phyloP scores from a whole-genome alignment of 1,284 basidiomycete genomes.

The Moesziomyces parantarcticus region DNA sequence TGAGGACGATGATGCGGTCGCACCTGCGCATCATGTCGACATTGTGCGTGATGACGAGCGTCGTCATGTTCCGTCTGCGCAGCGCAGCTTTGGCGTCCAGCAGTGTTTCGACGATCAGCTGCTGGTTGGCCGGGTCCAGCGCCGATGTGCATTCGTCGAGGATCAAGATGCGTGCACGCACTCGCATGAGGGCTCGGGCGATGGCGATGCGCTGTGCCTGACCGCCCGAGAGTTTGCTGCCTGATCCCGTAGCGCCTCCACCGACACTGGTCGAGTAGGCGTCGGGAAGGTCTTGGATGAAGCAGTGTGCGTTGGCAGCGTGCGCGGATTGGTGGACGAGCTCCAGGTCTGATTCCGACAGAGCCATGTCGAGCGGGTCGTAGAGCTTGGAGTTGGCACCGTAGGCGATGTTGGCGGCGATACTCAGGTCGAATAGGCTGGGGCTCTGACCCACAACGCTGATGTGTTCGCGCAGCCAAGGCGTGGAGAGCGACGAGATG shows the following conservation, averaged over 20 bases:
- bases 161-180: conserved; percentile 79
- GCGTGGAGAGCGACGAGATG: conserved; percentile 17
- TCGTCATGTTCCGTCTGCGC: conserved; percentile 72
- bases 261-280: conserved; percentile 88
- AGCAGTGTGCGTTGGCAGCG: conserved; percentile 85
- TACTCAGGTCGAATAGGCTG: conserved; percentile 54
- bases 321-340: conserved; percentile 79
- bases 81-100: conserved; percentile 46
- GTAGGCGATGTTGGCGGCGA: conserved; percentile 59
- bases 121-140: conserved; percentile 73
- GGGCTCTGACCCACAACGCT: conserved; percentile 58
- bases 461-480: conserved; percentile 57
- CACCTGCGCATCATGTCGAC: conserved; percentile 89
- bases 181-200: conserved; percentile 83
- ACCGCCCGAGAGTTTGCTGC: conserved; percentile 84
- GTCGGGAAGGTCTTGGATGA: conserved; percentile 80
- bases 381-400: conserved; percentile 39
- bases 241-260: conserved; percentile 75
- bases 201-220: conserved; percentile 93
- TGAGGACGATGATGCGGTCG: conserved; percentile 85
- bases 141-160: conserved; percentile 95
- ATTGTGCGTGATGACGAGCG: conserved; percentile 93
- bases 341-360: neutral
- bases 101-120: conserved; percentile 79
- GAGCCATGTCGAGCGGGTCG: neutral